These are phyloP conservation scores for Mycena kentingensis DNA, from an alignment of 768 basidiomycete genomes.

Conservation along the genomic window DNA sequence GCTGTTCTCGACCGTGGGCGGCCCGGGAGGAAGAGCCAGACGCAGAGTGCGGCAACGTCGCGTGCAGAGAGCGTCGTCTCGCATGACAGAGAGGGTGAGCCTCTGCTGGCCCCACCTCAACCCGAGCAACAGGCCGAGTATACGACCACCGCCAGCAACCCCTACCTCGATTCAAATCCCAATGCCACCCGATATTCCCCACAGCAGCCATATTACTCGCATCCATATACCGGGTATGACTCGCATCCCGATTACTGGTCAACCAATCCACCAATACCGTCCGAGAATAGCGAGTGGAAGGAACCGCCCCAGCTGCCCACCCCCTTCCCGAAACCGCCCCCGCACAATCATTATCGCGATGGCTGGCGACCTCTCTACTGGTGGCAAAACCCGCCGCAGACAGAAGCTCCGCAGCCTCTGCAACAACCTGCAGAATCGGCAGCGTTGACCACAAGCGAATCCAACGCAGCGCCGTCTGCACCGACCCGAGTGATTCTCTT, in stretches of 20 bases:
- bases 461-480: not conserved
- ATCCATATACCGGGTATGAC: no score
- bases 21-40: constrained; percentile 5
- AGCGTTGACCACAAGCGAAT: no score
- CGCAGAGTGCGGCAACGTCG: constrained; percentile 9
- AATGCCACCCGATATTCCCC: not conserved
- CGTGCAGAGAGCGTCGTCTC: constrained; percentile 16
- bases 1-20: not conserved
- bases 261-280: not conserved
- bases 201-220: not conserved
- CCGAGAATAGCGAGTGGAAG: not conserved
- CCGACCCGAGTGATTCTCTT: not conserved
- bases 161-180: not conserved
- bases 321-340: no score
- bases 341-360: constrained; percentile 2
- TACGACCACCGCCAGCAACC: constrained; percentile 1
- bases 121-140: not conserved
- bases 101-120: no score
- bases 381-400: not conserved
- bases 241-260: constrained; percentile 1
- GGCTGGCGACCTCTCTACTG: constrained; percentile 1
- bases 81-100: not conserved
- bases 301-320: no score
- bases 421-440: no score
- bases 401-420: not conserved